Evolutionary conservation across 352 stramenopile genomes (phyloP), one percentile per base, ranked within the genome.

Genomic region (Phytophthora chlamydospora): DNA sequence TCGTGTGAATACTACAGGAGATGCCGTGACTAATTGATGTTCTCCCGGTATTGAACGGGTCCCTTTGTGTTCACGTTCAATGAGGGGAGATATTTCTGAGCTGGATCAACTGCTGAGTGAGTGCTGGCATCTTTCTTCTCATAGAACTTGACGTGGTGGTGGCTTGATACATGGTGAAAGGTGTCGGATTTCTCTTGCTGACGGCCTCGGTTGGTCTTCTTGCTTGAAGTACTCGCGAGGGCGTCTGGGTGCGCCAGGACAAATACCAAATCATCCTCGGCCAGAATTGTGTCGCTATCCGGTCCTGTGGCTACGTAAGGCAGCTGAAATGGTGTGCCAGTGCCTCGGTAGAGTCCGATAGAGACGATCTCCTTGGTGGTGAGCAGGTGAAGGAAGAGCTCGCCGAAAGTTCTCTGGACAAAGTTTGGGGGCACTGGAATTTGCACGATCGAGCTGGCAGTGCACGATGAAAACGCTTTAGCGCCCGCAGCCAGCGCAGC

Each of bases 221-320:
- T 48, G 33, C 31, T 39, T 29, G 4, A 29, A 4, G 24, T 29
- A 3, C 10, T 59, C 7, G n/a, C 40, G 13, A 74, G 55, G 9
- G 62, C 68, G 13, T 71, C 47, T 24, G 78, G 81, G 6, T 87
- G 78, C 1, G 78, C 81, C 33, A 90, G 75, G 4, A 81, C 71
- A 40, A 86, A 90, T 8, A 90, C 70, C 12, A 84, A 63, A 54
- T 88, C 78, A 35, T 90, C 78, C 32, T 67, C 53, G 4, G 60
- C 36, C 4, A 90, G 59, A 24, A 82, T 51, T 2, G 77, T 78
- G 36, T 76, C 73, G 17, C 57, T 79, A 13, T 73, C 64, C 13
- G 78, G 81, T 1, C 76, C 81, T 17, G 78, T 73, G 8, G 65
- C 78, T 1, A 90, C 81, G 36, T 88, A 90, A 16, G 78, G 81